Conservation (phyloP, 148 eudicot species). For the Rhododendron kiyosumense region DNA sequence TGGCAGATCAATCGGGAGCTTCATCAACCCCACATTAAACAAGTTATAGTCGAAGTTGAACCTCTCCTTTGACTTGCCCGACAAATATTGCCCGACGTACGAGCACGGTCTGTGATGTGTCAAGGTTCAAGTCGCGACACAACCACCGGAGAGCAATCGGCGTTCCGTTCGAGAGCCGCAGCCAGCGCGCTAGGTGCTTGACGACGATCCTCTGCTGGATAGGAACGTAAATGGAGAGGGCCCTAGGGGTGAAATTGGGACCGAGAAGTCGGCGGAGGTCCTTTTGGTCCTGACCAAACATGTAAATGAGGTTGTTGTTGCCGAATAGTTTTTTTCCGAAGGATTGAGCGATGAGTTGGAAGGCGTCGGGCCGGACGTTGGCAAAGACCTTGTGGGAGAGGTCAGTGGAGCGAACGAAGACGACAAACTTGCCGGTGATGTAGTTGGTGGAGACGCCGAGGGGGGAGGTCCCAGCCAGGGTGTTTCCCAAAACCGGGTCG, state of each 20-base stretch:
- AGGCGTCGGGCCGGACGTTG: constrained; percentile 69
- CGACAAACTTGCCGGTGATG: constrained; percentile 47
- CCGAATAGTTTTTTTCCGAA: constrained; percentile 83
- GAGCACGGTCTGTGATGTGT: constrained; percentile 80
- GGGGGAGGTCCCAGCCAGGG: constrained; percentile 47
- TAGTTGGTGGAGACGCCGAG: constrained; percentile 70
- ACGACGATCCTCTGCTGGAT: constrained; percentile 52
- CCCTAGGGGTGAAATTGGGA: constrained; percentile 74
- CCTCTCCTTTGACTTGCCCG: constrained; percentile 20
- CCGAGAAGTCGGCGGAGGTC: constrained; percentile 77
- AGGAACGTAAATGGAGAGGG: constrained; percentile 47
- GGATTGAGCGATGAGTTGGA: constrained; percentile 79
- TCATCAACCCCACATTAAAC: constrained; percentile 70
- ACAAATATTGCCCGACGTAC: constrained; percentile 60
- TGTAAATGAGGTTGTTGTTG: constrained; percentile 67
- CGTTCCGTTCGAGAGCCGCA: not conserved
- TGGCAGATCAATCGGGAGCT: constrained; percentile 70
- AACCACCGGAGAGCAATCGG: constrained; percentile 44
- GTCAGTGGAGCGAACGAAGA: constrained; percentile 52
- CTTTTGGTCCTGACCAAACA: constrained; percentile 81
- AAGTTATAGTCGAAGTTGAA: constrained; percentile 55
- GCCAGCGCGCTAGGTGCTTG: constrained; percentile 38
- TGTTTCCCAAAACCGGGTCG: constrained; percentile 59
- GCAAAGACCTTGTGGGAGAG: constrained; percentile 61
- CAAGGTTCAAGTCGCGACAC: constrained; percentile 74